Base-by-base conservation (phyloP, 495 filamentous ascomycete genomes). In the Beverwykella pulmonaria region DNA sequence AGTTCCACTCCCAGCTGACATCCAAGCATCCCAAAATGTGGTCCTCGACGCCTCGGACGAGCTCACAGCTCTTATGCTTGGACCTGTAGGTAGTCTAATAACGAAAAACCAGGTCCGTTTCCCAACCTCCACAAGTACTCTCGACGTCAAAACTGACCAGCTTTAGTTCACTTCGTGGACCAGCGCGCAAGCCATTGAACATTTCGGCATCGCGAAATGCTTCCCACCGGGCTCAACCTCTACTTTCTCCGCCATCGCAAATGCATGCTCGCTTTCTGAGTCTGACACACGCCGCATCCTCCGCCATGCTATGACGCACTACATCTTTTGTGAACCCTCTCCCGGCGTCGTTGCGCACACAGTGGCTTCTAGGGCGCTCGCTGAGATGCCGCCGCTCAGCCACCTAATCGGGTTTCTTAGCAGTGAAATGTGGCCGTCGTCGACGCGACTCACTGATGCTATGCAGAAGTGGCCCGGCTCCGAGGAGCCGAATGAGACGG, bases 251-350 rank as follows among this genome's bases (percentile, higher is more conserved):
- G 36, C 8, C 9, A 8, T 41, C 36, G 36, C 36, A 9, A 8
- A 41, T 9, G 17, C 8, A 17, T 41, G 9, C 36, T 8, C 9
- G 9, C 36, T 56, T 5, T 44, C 8, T 17, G 36, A 41, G 17
- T 41, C 36, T 8, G 36, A 41, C 36, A 9, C 9, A 8, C 8
- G 47, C 1, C 69, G 74, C 2, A 36, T 75, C 25, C 2, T 76
- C 0, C 67, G 73, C 10, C n/a, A 67, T 34, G 52, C 74, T 4
- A 62, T 64, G 1, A 75, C 73, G 0, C 47, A 75, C 5, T 61
- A 57, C 20, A 44, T 76, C n/a, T 78, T 78, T 55, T 17, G 59
- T 12, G 74, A 78, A 63, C 46, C 59, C 22, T 53, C 26, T 25
- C 48, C 22, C 27, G 52, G 55, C 17, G 17, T 52, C 39, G 30